Conservation (phyloP, 192 early-diverging fungal species). For the Umbelopsis sp. region DNA sequence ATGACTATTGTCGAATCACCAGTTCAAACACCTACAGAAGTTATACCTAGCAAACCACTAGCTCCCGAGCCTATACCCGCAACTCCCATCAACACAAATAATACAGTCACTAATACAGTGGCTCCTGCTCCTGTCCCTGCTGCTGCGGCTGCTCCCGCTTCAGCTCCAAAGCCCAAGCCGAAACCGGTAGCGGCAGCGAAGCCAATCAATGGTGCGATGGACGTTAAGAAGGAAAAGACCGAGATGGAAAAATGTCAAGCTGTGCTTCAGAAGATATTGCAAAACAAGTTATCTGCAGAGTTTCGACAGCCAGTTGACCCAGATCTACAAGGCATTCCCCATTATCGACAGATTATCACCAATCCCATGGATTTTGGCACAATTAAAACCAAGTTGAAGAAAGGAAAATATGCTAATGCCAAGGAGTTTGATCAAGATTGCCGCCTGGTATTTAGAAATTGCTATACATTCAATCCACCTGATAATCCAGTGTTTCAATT, state of each 20-base stretch:
- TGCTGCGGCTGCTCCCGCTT: conserved; percentile 19
- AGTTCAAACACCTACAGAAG: conserved; percentile 17
- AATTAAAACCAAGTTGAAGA: conserved; percentile 48
- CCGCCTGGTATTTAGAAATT: conserved; percentile 66
- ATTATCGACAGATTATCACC: conserved; percentile 66
- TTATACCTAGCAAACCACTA: not conserved
- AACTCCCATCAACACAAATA: conserved; percentile 2
- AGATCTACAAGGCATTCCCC: conserved; percentile 60
- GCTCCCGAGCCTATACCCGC: not conserved
- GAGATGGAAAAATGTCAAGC: conserved; percentile 27
- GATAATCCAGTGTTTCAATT: conserved; percentile 66
- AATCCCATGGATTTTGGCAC: conserved; percentile 71
- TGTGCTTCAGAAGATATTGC: conserved; percentile 49
- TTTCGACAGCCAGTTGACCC: conserved; percentile 66
- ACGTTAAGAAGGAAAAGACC: not conserved
- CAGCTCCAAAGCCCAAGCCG: not conserved
- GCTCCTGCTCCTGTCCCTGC: not conserved
- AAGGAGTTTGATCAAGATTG: conserved; percentile 52
- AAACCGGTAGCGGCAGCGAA: not conserved
- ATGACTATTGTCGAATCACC: conserved; percentile 54
- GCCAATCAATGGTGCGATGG: not conserved
- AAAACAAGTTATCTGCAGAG: conserved; percentile 50
- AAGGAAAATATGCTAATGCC: conserved; percentile 40
- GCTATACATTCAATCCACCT: conserved; percentile 72
- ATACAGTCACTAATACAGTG: conserved; percentile 18